These are phyloP conservation scores for Paramecium caudatum DNA, from an alignment of 73 alveolate species.

Conservation along the genomic window DNA sequence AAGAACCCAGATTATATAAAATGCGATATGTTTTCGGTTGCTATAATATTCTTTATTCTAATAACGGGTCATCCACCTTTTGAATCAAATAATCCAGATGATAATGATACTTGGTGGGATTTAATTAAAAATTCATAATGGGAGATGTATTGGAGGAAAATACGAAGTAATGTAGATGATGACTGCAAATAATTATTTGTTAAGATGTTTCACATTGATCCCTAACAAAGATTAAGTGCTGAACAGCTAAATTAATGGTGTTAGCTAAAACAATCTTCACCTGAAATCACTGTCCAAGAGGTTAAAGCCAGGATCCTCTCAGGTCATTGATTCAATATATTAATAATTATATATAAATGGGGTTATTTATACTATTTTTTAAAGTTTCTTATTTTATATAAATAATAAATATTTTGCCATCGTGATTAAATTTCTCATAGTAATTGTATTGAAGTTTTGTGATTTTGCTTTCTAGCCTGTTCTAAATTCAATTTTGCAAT, in stretches of 20 bases:
- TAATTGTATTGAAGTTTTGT: too few relatives aligned
- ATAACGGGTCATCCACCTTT: slow-evolving; percentile 68
- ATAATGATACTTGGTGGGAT: slow-evolving; percentile 56
- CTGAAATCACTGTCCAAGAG: not conserved
- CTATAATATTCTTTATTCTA: slow-evolving; percentile 17
- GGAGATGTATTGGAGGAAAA: slow-evolving; percentile 53
- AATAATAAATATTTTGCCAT: too few relatives aligned
- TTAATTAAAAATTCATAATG: slow-evolving; percentile 24
- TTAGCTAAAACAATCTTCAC: slow-evolving; percentile 18
- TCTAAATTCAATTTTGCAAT: too few relatives aligned
- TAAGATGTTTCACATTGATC: slow-evolving; percentile 15
- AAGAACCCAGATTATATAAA: not conserved
- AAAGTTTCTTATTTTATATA: too few relatives aligned
- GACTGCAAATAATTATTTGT: slow-evolving; percentile 40
- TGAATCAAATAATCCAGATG: slow-evolving; percentile 41
- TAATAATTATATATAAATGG: too few relatives aligned
- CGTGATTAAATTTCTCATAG: too few relatives aligned
- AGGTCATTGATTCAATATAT: too few relatives aligned
- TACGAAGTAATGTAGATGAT: not conserved
- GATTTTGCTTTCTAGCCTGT: too few relatives aligned
- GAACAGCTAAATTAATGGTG: slow-evolving; percentile 10
- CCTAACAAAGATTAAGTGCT: slow-evolving; percentile 16
- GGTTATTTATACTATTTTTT: too few relatives aligned
- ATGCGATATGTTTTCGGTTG: slow-evolving; percentile 52
- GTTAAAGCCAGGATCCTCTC: not conserved